Percentiles rank a stretch among this genome's conserved stretches.
These are phyloP conservation scores for Delphinella strobiligena DNA, from an alignment of 2,329 filamentous ascomycete species.

Conservation along the genomic window DNA sequence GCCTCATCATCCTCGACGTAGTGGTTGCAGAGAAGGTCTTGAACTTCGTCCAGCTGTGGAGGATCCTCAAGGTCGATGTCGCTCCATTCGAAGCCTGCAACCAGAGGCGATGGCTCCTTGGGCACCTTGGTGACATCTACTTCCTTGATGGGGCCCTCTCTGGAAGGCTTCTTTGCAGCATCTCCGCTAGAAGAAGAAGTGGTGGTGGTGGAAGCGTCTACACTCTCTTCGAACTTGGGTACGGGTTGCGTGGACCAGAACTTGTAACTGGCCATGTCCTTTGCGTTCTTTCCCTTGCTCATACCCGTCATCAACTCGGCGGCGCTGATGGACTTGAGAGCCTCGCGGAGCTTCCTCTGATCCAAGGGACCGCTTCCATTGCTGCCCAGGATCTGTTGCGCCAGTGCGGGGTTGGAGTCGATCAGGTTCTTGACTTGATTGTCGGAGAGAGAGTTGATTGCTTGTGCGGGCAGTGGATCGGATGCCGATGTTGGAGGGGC, in stretches of 20 bases:
- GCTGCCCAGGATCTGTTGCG: constrained; percentile 6
- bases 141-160: constrained; percentile 71
- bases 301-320: constrained; percentile 67
- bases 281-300: constrained; percentile 72
- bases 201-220: constrained; percentile 14
- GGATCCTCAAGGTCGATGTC: constrained; percentile 75
- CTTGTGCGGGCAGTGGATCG: constrained; percentile 6
- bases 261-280: constrained; percentile 95
- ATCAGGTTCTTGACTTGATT: constrained; percentile 9
- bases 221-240: constrained; percentile 57
- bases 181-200: too few relatives aligned
- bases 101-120: constrained; percentile 61
- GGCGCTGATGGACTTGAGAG: constrained; percentile 51
- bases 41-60: constrained; percentile 67
- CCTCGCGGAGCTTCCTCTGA: constrained; percentile 24
- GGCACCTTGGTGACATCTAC: constrained; percentile 69
- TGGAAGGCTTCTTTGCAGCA: constrained; percentile 40
- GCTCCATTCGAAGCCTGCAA: constrained; percentile 88
- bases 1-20: constrained; percentile 97
- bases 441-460: constrained; percentile 8
- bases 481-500: constrained; percentile 9
- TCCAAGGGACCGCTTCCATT: background rate
- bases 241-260: constrained; percentile 99
- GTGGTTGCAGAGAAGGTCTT: constrained; percentile 80
- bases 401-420: constrained; percentile 9